These are phyloP conservation scores for Gorgonomyces haynaldii DNA, from an alignment of 192 early-diverging fungal species.

Conservation along the genomic window DNA sequence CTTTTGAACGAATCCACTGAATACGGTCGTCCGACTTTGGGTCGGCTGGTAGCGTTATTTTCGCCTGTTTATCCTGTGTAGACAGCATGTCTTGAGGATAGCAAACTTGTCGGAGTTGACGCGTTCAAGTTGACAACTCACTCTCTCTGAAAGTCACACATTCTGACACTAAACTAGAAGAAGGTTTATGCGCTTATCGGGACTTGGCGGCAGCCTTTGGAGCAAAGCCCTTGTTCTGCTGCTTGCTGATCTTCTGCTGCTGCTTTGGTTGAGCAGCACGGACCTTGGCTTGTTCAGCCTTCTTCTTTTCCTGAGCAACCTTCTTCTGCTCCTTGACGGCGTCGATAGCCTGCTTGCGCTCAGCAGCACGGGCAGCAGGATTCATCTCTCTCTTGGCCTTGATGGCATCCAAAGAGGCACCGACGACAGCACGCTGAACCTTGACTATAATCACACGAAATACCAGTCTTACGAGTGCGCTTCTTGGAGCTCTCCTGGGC, in stretches of 20 bases:
- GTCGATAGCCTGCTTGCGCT: slow-evolving; percentile 70
- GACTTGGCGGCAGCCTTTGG: slow-evolving; percentile 68
- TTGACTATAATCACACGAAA: slow-evolving; percentile 45
- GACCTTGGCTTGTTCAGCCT: slow-evolving; percentile 53
- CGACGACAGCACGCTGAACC: slow-evolving; percentile 90
- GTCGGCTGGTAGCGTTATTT: neutral
- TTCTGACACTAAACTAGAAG: no score
- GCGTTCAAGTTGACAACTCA: no score
- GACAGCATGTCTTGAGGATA: no score
- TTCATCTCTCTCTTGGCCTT: slow-evolving; percentile 95
- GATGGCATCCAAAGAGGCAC: slow-evolving; percentile 91
- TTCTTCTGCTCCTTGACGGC: slow-evolving; percentile 92
- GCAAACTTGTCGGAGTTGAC: no score
- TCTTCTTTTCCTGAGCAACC: slow-evolving; percentile 73
- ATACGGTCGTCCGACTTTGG: slow-evolving; percentile 3
- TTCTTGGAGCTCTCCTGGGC: slow-evolving; percentile 94
- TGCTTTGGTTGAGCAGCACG: slow-evolving; percentile 22
- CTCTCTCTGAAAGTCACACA: no score
- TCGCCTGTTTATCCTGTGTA: no score
- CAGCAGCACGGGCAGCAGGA: slow-evolving; percentile 86
- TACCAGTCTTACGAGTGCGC: slow-evolving; percentile 68
- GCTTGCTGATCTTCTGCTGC: slow-evolving; percentile 48
- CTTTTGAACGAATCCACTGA: slow-evolving; percentile 1
- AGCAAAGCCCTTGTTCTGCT: slow-evolving; percentile 67
- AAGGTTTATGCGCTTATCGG: slow-evolving; percentile 66